Evolutionary conservation across 148 eudicot species (phyloP), one percentile per base, ranked within the genome.

Genomic region (Arbutus unedo): DNA sequence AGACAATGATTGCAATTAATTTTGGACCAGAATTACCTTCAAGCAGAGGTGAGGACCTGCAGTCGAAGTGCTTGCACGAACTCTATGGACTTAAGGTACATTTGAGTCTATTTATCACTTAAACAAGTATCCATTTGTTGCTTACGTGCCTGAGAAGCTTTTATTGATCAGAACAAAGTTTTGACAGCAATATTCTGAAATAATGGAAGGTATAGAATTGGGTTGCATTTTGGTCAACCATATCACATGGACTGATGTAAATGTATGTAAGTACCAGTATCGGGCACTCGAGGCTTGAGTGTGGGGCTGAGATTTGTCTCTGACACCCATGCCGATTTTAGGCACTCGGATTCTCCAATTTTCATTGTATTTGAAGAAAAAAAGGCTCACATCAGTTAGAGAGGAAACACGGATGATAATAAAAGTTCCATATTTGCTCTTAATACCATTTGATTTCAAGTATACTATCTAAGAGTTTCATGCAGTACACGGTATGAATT

Each of bases 71-170:
- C 90, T 87, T 97, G 95, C 96, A 94, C 84, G 99, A 97, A 87
- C 97, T 97, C 76, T 97, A 97, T 87, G 99, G 98, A 76, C 90
- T 97, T 54, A 94, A 97, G 98, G 99, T 97, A 90, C 68, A 83
- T 41, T 80, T 70, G 76, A 50, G 4, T 60, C n/a, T 79, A 0
- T 10, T 16, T 43, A 51, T 50, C 25, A 14, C 59, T 79, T 81
- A 6, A 56, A 19, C 11, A 51, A 43, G 5, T 72, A 44, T 15
- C 51, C 31, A 0, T 18, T 25, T 51, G 6, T 41, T 44, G 44
- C 53, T 48, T 70, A 47, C 70, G 14, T 74, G 55, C 55, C 14
- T 57, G 10, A 76, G 23, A 67, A 21, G 64, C 45, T 50, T 74
- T 49, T 56, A 66, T 62, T 77, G 23, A 74, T 15, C 70, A 68